Base-by-base conservation (phyloP, 257 asterid species). In the Plantago elongata region DNA sequence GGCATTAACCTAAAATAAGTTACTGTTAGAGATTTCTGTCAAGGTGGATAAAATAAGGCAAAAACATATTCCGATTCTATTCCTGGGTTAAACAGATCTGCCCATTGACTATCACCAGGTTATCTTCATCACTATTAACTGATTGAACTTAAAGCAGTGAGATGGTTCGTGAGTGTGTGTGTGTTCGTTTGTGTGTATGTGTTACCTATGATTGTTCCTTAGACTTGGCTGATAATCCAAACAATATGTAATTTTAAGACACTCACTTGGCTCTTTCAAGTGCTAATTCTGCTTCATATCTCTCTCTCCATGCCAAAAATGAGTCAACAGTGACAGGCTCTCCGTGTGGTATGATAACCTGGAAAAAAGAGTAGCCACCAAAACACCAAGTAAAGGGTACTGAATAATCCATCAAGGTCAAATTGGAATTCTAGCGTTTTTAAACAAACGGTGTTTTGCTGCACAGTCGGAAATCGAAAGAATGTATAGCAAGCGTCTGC, bases 301-400 rank as follows among this genome's bases (percentile, higher is more conserved):
- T 93, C 68, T 93, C 99, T 63, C 97, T 83, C 99, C 99, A 93
- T 40, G 96, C 99, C 88, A 81, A 72, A 80, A 93, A 93, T 22
- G 96, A 80, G 3, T 93, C 97, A 14, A 89, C 79, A 4, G 97
- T 93, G 49, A 93, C 99, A 13, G 96, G 86, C 80, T 93, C 99
- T 79, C 97, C 99, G 58, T 93, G 99, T 17, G 99, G 97, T 60
- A 89, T 69, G 70, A 93, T 78, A 67, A 93, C 69, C 99, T 93
- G 85, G 78, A 12, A 79, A 63, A 68, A 44, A 68, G 45, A 69
- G 73, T 51, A 68, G 62, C 58, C 63, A 72, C 58, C 47, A 72
- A 46, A 18, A 56, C 44, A 55, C 73, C 52, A 47, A 69, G 70
- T 62, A 34, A 70, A 70, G 54, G 50, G 15, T 43, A 17, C 30